These are phyloP conservation scores for Saccharomyces hybrid DNA, from an alignment of 1,139 yeast genomes.

Conservation along the genomic window DNA sequence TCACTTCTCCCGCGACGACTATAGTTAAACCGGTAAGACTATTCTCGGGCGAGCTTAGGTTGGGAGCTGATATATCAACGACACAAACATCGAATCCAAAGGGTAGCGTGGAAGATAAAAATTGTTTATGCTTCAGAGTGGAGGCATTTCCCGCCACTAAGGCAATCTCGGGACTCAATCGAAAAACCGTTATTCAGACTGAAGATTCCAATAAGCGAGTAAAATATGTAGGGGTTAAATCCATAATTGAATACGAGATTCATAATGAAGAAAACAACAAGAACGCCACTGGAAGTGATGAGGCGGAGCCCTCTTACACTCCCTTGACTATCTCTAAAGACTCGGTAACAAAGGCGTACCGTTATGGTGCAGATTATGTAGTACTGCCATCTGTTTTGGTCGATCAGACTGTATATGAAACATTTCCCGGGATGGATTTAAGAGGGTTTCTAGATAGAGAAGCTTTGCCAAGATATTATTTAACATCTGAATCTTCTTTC, in stretches of 20 bases:
- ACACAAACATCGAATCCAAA: not conserved
- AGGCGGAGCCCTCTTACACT: constrained; percentile 17
- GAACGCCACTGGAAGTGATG: constrained; percentile 14
- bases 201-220: constrained; percentile 15
- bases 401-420: constrained; percentile 36
- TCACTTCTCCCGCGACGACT: constrained; percentile 15
- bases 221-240: constrained; percentile 23
- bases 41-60: constrained; percentile 35
- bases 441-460: constrained; percentile 48
- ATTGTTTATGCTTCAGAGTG: constrained; percentile 39
- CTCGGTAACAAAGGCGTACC: constrained; percentile 45
- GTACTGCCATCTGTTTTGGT: constrained; percentile 43
- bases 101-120: constrained; percentile 21
- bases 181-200: constrained; percentile 31
- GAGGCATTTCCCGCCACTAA: constrained; percentile 64
- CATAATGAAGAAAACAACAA: constrained; percentile 27
- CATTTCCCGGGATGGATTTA: constrained; percentile 51
- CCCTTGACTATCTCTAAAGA: constrained; percentile 29
- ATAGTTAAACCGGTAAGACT: constrained; percentile 34
- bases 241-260: constrained; percentile 29
- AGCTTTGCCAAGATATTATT: constrained; percentile 50
- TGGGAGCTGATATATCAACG: constrained; percentile 30
- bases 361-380: constrained; percentile 59
- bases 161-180: constrained; percentile 36
- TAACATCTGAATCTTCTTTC: constrained; percentile 51